phyloP scores from a whole-genome alignment of 2,329 filamentous ascomycete species.

The Torrubiella hemipterigena region DNA sequence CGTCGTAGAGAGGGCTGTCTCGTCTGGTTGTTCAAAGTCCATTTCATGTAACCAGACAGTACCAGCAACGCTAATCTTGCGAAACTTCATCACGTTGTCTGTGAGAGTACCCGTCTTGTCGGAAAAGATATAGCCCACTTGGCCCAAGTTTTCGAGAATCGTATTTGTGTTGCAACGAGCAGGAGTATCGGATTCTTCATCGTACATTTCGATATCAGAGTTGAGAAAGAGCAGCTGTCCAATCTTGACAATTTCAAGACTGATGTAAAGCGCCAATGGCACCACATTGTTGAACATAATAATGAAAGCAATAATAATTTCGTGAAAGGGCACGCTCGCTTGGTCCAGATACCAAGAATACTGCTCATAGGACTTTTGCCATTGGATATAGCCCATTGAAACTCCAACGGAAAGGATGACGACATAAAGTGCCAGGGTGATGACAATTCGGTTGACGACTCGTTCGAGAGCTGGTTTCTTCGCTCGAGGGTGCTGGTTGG shows the following conservation, averaged over 20 bases:
- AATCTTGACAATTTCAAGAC: constrained; percentile 76
- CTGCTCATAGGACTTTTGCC: constrained; percentile 55
- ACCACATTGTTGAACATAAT: constrained; percentile 98
- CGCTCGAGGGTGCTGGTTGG: constrained; percentile 75
- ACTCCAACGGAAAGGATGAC: constrained; percentile 68
- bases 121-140: constrained; percentile 82
- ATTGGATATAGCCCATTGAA: constrained; percentile 70
- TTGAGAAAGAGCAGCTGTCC: constrained; percentile 69
- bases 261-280: constrained; percentile 82
- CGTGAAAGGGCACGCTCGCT: constrained; percentile 62
- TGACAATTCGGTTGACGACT: constrained; percentile 69
- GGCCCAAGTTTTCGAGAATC: constrained; percentile 86
- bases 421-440: constrained; percentile 71
- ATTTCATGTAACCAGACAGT: constrained; percentile 79
- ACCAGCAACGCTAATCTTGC: constrained; percentile 81
- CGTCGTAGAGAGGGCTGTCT: too few relatives aligned
- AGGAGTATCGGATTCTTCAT: constrained; percentile 70
- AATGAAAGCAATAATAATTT: constrained; percentile 79
- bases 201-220: constrained; percentile 80
- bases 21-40: constrained; percentile 55
- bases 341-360: constrained; percentile 64
- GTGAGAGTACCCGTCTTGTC: constrained; percentile 93
- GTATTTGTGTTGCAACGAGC: constrained; percentile 87
- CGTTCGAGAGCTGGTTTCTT: constrained; percentile 70
- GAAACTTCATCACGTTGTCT: constrained; percentile 91